Evolutionary conservation across 2,329 filamentous ascomycete genomes (phyloP).

Genomic region (Ophiostoma tasmaniense): DNA sequence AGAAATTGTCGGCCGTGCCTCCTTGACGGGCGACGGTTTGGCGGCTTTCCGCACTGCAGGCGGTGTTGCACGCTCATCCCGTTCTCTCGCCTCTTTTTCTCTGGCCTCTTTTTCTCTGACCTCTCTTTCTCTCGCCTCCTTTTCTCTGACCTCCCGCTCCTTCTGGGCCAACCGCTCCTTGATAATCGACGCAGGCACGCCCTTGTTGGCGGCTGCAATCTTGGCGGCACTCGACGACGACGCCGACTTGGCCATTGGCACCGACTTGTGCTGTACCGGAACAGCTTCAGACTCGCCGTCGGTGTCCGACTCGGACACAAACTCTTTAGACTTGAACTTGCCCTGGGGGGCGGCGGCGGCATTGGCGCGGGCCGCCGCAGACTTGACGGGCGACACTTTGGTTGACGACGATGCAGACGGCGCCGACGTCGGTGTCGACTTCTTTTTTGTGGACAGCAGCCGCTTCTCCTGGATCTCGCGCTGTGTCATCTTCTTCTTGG

Average conservation of each 20-base stretch:
- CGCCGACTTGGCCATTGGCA: slow-evolving; percentile 6
- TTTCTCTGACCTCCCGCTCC: slow-evolving; percentile 9
- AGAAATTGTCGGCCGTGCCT: slow-evolving; percentile 1
- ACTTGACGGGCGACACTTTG: slow-evolving; percentile 35
- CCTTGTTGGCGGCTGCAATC: slow-evolving; percentile 10
- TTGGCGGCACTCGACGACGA: slow-evolving; percentile 16
- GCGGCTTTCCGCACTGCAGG: slow-evolving; percentile 17
- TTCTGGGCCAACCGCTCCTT: slow-evolving; percentile 17
- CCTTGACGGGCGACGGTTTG: slow-evolving; percentile 17
- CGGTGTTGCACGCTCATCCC: background rate
- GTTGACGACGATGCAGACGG: slow-evolving; percentile 20
- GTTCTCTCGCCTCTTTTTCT: too few species aligned
- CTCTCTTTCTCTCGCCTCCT: too few species aligned
- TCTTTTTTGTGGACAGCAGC: slow-evolving; percentile 39
- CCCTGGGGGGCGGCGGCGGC: slow-evolving; percentile 34
- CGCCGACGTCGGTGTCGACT: slow-evolving; percentile 22
- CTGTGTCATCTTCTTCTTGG: slow-evolving; percentile 44
- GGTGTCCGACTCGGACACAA: slow-evolving; percentile 48
- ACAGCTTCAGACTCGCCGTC: slow-evolving; percentile 35
- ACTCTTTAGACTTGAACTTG: slow-evolving; percentile 46
- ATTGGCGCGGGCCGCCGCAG: slow-evolving; percentile 30
- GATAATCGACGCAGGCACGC: background rate
- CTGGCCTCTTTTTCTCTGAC: too few species aligned
- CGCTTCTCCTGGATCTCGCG: slow-evolving; percentile 50
- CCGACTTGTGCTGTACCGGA: slow-evolving; percentile 17